Percentiles rank a stretch among this genome's conserved stretches.
These are phyloP conservation scores for Citrus reticulata DNA, from an alignment of 345 rosid species.

Conservation along the genomic window DNA sequence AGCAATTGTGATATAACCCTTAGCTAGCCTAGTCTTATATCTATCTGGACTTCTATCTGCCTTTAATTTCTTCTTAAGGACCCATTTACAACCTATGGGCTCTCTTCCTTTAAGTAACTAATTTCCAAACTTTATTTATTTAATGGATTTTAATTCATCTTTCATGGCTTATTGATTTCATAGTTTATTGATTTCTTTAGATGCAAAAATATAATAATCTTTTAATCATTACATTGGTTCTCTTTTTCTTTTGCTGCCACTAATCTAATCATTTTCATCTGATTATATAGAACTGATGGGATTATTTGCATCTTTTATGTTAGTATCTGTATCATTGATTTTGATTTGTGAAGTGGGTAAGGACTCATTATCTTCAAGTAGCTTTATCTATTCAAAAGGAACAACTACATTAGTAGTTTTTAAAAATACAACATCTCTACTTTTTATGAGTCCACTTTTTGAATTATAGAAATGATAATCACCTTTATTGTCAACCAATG, in stretches of 20 bases:
- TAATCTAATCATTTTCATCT: neutral
- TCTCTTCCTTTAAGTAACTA: neutral
- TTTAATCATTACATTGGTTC: neutral
- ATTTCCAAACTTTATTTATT: neutral
- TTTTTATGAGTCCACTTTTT: neutral
- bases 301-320: neutral
- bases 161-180: too few relatives aligned
- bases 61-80: neutral
- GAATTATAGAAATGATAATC: neutral
- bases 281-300: rapidly evolving
- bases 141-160: neutral
- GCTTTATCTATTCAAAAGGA: neutral
- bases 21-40: neutral
- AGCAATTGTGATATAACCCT: neutral
- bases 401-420: neutral
- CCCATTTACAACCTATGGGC: neutral
- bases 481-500: neutral
- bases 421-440: neutral
- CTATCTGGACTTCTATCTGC: neutral
- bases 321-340: neutral
- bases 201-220: neutral
- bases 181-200: neutral
- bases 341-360: neutral
- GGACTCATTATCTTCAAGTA: too few relatives aligned
- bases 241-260: neutral